Conservation (phyloP, 2,329 filamentous ascomycete genomes). For the Microdochium nivale region DNA sequence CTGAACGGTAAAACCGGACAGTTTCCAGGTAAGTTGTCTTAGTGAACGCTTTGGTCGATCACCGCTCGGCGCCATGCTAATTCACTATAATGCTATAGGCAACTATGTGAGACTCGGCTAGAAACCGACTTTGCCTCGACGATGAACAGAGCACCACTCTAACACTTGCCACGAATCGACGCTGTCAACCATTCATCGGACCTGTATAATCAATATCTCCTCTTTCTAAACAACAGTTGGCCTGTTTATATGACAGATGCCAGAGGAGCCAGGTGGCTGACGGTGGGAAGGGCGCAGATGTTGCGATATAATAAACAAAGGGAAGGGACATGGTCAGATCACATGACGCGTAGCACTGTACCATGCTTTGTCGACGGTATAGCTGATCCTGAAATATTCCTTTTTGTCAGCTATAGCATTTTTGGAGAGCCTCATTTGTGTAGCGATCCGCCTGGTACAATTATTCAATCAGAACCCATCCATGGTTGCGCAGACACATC, state of each 20-base stretch:
- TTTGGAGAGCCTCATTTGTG: not conserved
- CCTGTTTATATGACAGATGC: too few species aligned
- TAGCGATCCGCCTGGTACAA: too few species aligned
- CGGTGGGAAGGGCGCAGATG: too few species aligned
- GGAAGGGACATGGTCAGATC: too few species aligned
- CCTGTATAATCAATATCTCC: too few species aligned
- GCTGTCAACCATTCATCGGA: too few species aligned
- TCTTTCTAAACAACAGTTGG: too few species aligned
- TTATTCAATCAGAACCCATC: too few species aligned
- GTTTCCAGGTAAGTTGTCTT: slow-evolving; percentile 69
- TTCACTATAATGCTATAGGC: slow-evolving; percentile 23
- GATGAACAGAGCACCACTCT: not conserved
- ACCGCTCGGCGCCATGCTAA: slow-evolving; percentile 8
- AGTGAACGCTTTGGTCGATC: not conserved
- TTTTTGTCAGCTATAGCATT: not conserved
- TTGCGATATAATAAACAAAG: too few species aligned
- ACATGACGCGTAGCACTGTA: not conserved
- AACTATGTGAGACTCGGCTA: slow-evolving; percentile 40
- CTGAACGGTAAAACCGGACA: slow-evolving; percentile 75
- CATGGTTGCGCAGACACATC: too few species aligned
- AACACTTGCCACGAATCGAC: too few species aligned
- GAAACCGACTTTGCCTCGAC: slow-evolving; percentile 5
- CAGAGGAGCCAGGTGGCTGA: too few species aligned
- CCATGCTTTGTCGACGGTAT: not conserved
- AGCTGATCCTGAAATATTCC: not conserved